Conservation (phyloP, 2,329 filamentous ascomycete species). For the Nakataea oryzae region DNA sequence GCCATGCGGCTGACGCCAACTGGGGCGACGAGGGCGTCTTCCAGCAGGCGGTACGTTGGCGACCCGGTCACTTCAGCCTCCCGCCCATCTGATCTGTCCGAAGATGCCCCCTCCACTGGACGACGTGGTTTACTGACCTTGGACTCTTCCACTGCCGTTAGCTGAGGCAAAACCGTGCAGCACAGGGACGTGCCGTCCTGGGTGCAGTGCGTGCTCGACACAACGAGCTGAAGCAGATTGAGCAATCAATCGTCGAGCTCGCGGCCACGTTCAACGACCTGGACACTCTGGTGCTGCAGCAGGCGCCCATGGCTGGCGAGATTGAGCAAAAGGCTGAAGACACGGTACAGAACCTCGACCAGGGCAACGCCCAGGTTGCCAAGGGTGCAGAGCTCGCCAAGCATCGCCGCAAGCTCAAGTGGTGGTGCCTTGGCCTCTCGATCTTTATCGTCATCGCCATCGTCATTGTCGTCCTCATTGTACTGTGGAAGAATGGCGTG, state of each 20-base stretch:
- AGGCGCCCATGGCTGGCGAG: conserved; percentile 52
- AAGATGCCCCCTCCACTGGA: background rate
- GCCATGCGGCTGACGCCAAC: conserved; percentile 57
- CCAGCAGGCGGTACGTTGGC: conserved; percentile 60
- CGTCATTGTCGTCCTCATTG: conserved; percentile 39
- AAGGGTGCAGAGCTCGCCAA: conserved; percentile 57
- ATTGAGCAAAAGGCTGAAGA: conserved; percentile 56
- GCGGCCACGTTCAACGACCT: conserved; percentile 63
- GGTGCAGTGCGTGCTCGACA: conserved; percentile 73
- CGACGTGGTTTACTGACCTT: background rate
- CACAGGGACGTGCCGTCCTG: conserved; percentile 62
- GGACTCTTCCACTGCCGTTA: conserved; percentile 19
- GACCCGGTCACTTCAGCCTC: background rate
- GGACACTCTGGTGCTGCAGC: conserved; percentile 61
- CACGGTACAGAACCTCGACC: conserved; percentile 55
- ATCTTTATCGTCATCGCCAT: conserved; percentile 47
- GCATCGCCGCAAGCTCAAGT: conserved; percentile 65
- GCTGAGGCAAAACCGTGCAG: conserved; percentile 66
- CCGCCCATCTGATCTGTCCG: background rate
- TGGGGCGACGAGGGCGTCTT: conserved; percentile 75
- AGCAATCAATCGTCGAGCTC: conserved; percentile 63
- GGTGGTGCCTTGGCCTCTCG: conserved; percentile 61
- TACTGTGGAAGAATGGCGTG: background rate
- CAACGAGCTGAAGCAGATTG: conserved; percentile 74
- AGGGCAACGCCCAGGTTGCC: conserved; percentile 59